phyloP scores from a whole-genome alignment of 228 moss, liverwort and hornwort genomes.

The Sphagnum fallax region DNA sequence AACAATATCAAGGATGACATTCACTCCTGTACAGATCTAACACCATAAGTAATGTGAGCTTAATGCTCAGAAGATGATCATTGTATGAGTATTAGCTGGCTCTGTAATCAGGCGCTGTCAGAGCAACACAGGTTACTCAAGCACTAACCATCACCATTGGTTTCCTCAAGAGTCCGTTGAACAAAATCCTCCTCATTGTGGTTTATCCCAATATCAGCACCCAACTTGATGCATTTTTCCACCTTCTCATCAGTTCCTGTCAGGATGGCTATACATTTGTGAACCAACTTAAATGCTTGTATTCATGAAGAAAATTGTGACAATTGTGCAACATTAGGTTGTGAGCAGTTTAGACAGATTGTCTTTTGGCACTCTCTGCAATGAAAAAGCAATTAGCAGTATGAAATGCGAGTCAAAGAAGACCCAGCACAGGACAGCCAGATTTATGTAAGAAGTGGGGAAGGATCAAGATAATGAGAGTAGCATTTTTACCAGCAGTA shows the following conservation, averaged over 20 bases:
- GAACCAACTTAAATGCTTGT: not conserved
- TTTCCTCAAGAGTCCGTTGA: slow-evolving; percentile 26
- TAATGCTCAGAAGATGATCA: not conserved
- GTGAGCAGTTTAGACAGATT: not conserved
- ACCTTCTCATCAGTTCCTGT: slow-evolving; percentile 23
- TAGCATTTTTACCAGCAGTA: slow-evolving; percentile 22
- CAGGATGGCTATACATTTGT: too few species aligned
- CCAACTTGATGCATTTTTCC: slow-evolving; percentile 23
- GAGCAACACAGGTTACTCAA: not conserved
- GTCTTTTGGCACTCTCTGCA: not conserved
- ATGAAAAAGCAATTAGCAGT: too few species aligned
- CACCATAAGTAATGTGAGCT: not conserved
- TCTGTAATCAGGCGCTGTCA: too few species aligned
- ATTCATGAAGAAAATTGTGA: not conserved
- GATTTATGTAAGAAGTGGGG: not conserved
- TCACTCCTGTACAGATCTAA: slow-evolving; percentile 21
- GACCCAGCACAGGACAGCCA: not conserved
- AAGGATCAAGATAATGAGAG: too few species aligned
- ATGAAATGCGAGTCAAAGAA: too few species aligned
- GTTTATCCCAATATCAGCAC: slow-evolving; percentile 45
- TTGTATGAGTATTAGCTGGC: not conserved
- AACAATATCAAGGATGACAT: slow-evolving; percentile 42
- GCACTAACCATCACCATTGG: slow-evolving; percentile 10
- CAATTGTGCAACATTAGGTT: not conserved
- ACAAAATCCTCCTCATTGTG: slow-evolving; percentile 41